Conservation (phyloP, 2,329 filamentous ascomycete genomes). For the Penicillium sp. region DNA sequence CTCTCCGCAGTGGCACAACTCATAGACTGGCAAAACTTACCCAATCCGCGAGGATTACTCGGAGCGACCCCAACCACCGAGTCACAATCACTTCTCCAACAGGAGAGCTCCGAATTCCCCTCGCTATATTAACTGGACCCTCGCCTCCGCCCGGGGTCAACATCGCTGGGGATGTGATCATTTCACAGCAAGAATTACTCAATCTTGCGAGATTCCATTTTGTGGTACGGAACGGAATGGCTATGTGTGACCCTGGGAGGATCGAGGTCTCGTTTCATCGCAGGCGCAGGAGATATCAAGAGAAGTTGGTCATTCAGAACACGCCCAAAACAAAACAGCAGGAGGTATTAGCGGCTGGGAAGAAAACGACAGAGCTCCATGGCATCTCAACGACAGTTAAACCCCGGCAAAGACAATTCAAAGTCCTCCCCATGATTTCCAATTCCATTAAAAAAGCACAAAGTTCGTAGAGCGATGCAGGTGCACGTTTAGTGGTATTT, state of each 20-base stretch:
- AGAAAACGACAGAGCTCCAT: conserved; percentile 32
- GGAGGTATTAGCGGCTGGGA: conserved; percentile 42
- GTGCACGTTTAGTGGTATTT: conserved; percentile 40
- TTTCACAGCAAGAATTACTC: too few species aligned
- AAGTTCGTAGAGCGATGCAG: conserved; percentile 23
- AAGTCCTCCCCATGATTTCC: conserved; percentile 31
- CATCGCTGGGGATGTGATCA: too few species aligned
- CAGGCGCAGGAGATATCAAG: conserved; percentile 33
- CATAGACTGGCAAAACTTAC: too few species aligned
- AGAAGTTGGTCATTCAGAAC: conserved; percentile 34
- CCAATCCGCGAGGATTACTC: too few species aligned
- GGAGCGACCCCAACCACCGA: too few species aligned
- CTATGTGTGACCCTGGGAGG: not conserved
- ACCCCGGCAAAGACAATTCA: conserved; percentile 35
- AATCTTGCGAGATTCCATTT: too few species aligned
- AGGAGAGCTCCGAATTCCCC: too few species aligned
- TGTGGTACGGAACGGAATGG: too few species aligned
- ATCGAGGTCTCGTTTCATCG: conserved; percentile 31
- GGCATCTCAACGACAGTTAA: conserved; percentile 36
- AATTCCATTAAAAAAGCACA: conserved; percentile 32
- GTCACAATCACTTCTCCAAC: too few species aligned
- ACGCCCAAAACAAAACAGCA: conserved; percentile 39
- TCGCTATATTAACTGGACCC: too few species aligned
- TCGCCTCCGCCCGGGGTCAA: too few species aligned
- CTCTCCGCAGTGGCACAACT: too few species aligned